Evolutionary conservation across 129 eudicot species (phyloP), one percentile per base, ranked within the genome.

Genomic region (Logfia minima): DNA sequence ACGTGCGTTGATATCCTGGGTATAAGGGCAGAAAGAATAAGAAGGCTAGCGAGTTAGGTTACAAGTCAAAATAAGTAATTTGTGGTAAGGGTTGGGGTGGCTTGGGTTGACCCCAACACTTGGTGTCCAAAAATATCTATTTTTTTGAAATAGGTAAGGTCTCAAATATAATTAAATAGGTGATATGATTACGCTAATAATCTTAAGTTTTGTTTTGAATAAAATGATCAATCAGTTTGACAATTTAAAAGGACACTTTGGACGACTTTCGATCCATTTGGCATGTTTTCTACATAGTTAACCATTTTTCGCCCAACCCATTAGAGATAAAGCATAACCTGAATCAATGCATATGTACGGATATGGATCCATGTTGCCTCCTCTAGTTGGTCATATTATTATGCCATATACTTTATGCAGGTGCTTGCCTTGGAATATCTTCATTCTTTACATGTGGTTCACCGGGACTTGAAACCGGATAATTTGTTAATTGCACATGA

Each of bases 391-490:
- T 35, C 66, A 23, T 72, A 19, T 76, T 62, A 61, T 62, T 17
- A 52, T 63, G 65, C 2, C 64, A 18, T 79, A 60, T 5, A 32
- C 52, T 63, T 66, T 43, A 68, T 68, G 70, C 86, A 94, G 98
- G 98, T 94, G 76, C 98, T 94, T 83, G 98, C 98, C 74, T 84
- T 94, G 90, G 98, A 94, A 80, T 94, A 94, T 86, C 80, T 94
- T 77, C 98, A 94, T 86, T 91, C 98, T 62, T 79, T 90, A 23
- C 89, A 87, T 8, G 95, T 94, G 71, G 98, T 94, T 86, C 98
- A 94, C 76, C 98, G 98, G 75, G 98, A 94, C 80, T 73, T 94
- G 51, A 94, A 94, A 85, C 98, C 98, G 41, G 98, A 94, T 72
- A 94, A 94, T 82, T 84, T 94, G 85, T 82, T 94, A 83, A 94